phyloP scores from a whole-genome alignment of 1,284 basidiomycete species.

The Marasmius sp. region DNA sequence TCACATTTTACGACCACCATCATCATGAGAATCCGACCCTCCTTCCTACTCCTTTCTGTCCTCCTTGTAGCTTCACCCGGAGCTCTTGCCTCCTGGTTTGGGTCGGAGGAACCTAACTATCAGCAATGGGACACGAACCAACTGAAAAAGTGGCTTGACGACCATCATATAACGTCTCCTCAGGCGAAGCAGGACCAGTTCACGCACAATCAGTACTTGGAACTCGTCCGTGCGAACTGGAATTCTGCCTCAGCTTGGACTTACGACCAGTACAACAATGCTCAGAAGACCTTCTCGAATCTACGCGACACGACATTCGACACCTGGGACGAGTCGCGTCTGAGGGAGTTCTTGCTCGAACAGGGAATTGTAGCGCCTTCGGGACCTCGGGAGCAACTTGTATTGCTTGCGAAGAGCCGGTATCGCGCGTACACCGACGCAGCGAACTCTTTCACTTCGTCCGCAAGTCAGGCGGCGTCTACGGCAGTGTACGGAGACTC shows the following conservation, averaged over 20 bases:
- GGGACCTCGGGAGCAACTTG: slow-evolving; percentile 77
- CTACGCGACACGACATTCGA: slow-evolving; percentile 60
- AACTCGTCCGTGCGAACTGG: slow-evolving; percentile 67
- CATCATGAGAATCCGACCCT: slow-evolving; percentile 36
- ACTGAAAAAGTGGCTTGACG: slow-evolving; percentile 69
- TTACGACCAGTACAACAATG: slow-evolving; percentile 58
- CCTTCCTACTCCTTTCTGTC: slow-evolving; percentile 35
- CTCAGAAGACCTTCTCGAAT: slow-evolving; percentile 67
- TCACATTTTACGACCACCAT: slow-evolving; percentile 14
- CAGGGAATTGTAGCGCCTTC: slow-evolving; percentile 83
- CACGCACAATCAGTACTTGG: slow-evolving; percentile 48
- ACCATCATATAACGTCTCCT: slow-evolving; percentile 67
- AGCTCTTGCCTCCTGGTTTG: slow-evolving; percentile 57
- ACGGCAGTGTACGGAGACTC: slow-evolving; percentile 60
- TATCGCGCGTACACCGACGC: slow-evolving; percentile 60
- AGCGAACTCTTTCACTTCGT: slow-evolving; percentile 49
- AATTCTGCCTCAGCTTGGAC: slow-evolving; percentile 57
- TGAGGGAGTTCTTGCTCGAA: slow-evolving; percentile 84
- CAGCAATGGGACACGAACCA: slow-evolving; percentile 63
- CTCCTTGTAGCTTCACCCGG: slow-evolving; percentile 29
- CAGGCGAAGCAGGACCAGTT: slow-evolving; percentile 25
- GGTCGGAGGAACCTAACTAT: slow-evolving; percentile 48
- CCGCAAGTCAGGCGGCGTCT: slow-evolving; percentile 53
- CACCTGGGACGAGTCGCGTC: slow-evolving; percentile 78
- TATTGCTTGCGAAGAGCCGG: slow-evolving; percentile 74